phyloP scores from a whole-genome alignment of 2,329 filamentous ascomycete species.

The Ophiosphaerella herpotricha region DNA sequence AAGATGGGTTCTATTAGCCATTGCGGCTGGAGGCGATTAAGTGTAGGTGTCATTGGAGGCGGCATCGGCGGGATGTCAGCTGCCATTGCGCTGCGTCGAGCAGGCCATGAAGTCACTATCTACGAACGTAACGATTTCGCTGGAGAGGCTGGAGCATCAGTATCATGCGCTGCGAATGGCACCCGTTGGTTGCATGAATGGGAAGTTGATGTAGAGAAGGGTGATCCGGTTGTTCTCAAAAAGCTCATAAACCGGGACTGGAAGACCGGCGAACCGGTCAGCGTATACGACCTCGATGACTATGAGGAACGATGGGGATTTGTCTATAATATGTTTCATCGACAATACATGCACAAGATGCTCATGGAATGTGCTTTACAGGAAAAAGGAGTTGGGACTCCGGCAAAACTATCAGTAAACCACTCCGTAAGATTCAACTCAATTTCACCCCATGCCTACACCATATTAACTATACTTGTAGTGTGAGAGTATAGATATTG shows the following conservation, averaged over 20 bases:
- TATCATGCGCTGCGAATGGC: slow-evolving; percentile 68
- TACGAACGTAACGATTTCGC: slow-evolving; percentile 70
- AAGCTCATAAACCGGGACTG: slow-evolving; percentile 73
- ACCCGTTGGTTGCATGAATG: slow-evolving; percentile 72
- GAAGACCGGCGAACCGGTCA: slow-evolving; percentile 69
- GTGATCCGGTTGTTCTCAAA: slow-evolving; percentile 67
- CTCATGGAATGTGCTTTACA: slow-evolving; percentile 63
- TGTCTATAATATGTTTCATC: slow-evolving; percentile 69
- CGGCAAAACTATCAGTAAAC: slow-evolving; percentile 61
- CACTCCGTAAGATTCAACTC: slow-evolving; percentile 43
- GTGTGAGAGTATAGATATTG: slow-evolving; percentile 59
- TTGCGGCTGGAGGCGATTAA: slow-evolving; percentile 27
- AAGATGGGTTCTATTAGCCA: slow-evolving; percentile 6
- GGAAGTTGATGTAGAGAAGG: slow-evolving; percentile 66
- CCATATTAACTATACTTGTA: slow-evolving; percentile 13
- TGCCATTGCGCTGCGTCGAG: slow-evolving; percentile 57
- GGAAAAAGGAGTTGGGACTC: slow-evolving; percentile 57
- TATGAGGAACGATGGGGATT: slow-evolving; percentile 69
- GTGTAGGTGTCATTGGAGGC: slow-evolving; percentile 55
- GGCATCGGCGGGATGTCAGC: slow-evolving; percentile 60
- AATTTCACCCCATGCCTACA: background rate
- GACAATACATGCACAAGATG: slow-evolving; percentile 71
- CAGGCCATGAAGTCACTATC: slow-evolving; percentile 62
- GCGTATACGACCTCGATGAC: slow-evolving; percentile 66
- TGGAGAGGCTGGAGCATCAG: slow-evolving; percentile 63